Base-by-base conservation (phyloP, 768 basidiomycete species). In the Baorangia bicolor region DNA sequence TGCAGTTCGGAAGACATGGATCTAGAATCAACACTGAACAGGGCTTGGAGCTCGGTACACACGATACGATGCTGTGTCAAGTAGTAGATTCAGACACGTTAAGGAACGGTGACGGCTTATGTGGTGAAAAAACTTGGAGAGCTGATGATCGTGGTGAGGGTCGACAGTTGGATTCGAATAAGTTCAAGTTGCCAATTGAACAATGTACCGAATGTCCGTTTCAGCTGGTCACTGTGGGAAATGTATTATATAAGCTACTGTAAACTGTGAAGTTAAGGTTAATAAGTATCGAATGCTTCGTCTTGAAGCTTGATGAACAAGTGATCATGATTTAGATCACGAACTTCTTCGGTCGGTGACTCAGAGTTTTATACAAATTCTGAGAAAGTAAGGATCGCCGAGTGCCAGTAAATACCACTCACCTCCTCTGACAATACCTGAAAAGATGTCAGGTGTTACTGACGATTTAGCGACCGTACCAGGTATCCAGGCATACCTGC, bases 401-500 rank as follows among this genome's bases (percentile, higher is more conserved):
- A 47, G 40, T 23, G 8, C 4, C 2, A 44, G 16, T 12, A 31
- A 34, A 20, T 20, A 20, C 18, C 34, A 35, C 13, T 10, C 37
- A n/a, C 31, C 30, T 33, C 45, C 20, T 14, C 12, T 37, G 3
- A 41, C 23, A 37, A 21, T 10, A 27, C 33, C 9, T 23, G 27
- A n/a, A 46, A 41, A 48, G 21, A 71, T 71, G 71, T 5, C 62
- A 27, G 43, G 28, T 16, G 27, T 42, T 10, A 21, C 28, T 20
- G 53, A 56, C 18, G 69, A 72, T 57, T 60, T 78, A n/a, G 56
- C 64, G 5, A 74, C 64, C 1, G 16, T 51, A n/a, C 30, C 69
- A 23, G 73, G 68, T 23, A 61, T 80, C 28, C 60, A 71, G 33
- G 59, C 55, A 16, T 88, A 85, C 61, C 74, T 87, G 37, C 52